Evolutionary conservation across 805 yeast genomes (phyloP), one percentile per base, ranked within the genome.

Genomic region (Metschnikowia continentalis): DNA sequence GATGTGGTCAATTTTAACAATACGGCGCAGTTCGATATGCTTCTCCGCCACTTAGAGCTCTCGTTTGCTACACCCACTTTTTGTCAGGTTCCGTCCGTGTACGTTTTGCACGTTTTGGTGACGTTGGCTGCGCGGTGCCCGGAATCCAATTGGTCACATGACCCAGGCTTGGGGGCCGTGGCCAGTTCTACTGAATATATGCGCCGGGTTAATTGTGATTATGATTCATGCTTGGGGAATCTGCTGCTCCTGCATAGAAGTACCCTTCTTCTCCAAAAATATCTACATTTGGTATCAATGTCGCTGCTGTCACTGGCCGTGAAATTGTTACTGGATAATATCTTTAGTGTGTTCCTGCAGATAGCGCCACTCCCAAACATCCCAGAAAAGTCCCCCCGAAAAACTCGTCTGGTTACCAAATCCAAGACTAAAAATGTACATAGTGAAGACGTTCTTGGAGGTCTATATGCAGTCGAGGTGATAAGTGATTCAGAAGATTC

Each of bases 111-210:
- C 6, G 54, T 72, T 6, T 48, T 73, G 20, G 48, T 71, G 30
- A 70, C 76, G 2, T 48, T 72, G 32, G 66, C 69, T 1, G 56
- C 69, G 0, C 57, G 74, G 36, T 50, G 60, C 40, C 63, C 69
- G 10, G 54, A 49, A 3, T 55, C 61, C 32, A 66, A 67, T 49
- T 67, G 65, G 63, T 59, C 66, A 11, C 54, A 55, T 19, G 54
- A 54, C n/a, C 19, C 57, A 17, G 47, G 57, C 13, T 50, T 60
- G 36, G 67, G 57, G 8, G 64, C 63, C 2, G 50, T 67, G 15
- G 56, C 65, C 7, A 53, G 63, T 19, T 48, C 62, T 5, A 53
- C 58, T 6, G 65, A 61, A 37, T 62, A 59, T 42, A 55, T 61
- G 49, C 53, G 52, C 32, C 54, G 52, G n/a, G 54, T 58, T 22